phyloP scores from a whole-genome alignment of 192 early-diverging fungal species.

The Rhizophagus prolifer region DNA sequence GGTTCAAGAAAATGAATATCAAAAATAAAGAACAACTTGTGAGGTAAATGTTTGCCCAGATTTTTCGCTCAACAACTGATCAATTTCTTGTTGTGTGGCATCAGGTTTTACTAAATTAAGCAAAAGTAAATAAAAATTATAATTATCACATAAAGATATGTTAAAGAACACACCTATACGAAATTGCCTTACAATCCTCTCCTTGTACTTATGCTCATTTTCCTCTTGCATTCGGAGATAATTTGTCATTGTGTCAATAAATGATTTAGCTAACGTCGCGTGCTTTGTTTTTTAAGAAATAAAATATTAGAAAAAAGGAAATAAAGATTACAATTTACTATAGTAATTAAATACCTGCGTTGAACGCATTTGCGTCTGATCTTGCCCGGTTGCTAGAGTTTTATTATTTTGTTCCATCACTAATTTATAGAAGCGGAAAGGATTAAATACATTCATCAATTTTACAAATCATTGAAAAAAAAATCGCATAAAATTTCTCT shows the following conservation, averaged over 20 bases:
- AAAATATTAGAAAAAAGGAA: not conserved
- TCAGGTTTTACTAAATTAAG: conserved; percentile 11
- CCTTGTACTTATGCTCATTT: conserved; percentile 4
- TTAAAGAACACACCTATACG: not conserved
- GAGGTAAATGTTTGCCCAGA: not conserved
- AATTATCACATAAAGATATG: not conserved
- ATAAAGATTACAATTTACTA: not conserved
- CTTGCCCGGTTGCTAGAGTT: not conserved
- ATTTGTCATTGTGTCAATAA: conserved; percentile 16
- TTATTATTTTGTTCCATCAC: conserved; percentile 22
- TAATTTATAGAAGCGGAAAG: not conserved
- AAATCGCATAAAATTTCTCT: not conserved
- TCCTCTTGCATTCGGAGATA: conserved; percentile 14
- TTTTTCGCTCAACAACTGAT: not conserved
- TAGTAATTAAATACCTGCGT: not conserved
- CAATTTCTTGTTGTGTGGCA: conserved; percentile 7
- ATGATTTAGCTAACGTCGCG: conserved; percentile 1
- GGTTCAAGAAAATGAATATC: not conserved
- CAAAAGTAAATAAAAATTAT: not conserved
- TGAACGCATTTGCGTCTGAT: conserved; percentile 14
- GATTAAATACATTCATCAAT: not conserved
- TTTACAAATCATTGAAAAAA: not conserved
- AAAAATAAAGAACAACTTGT: not conserved
- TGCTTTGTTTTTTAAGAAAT: not conserved
- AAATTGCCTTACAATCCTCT: conserved; percentile 3